Evolutionary conservation across 257 asterid genomes (phyloP).

Genomic region (Penstemon davidsonii): DNA sequence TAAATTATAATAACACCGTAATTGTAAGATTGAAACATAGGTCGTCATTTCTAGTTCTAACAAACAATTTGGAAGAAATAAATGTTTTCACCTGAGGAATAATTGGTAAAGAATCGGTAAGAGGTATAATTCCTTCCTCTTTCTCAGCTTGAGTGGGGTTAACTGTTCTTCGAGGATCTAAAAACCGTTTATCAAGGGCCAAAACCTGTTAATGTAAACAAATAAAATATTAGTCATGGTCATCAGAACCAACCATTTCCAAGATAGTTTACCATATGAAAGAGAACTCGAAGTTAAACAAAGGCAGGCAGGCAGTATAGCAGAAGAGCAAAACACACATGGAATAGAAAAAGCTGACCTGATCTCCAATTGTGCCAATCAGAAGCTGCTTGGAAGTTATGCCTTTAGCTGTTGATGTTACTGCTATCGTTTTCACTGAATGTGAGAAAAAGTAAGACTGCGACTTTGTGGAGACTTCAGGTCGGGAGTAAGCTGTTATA

Average conservation of each 20-base stretch:
- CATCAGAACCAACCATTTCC: slow-evolving; percentile 12
- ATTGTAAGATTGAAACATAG: not conserved
- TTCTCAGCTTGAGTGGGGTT: slow-evolving; percentile 96
- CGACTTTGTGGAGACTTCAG: slow-evolving; percentile 77
- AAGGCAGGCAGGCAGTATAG: slow-evolving; percentile 3
- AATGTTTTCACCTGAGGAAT: slow-evolving; percentile 75
- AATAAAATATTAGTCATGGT: slow-evolving; percentile 16
- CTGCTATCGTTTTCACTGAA: slow-evolving; percentile 77
- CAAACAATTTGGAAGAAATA: slow-evolving; percentile 17
- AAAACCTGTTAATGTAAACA: slow-evolving; percentile 57
- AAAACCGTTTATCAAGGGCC: slow-evolving; percentile 95
- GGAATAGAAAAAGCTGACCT: slow-evolving; percentile 48
- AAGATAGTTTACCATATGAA: not conserved
- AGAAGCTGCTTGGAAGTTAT: slow-evolving; percentile 94
- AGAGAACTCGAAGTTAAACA: slow-evolving; percentile 8
- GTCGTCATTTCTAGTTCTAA: slow-evolving; percentile 9
- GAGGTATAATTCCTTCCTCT: slow-evolving; percentile 99
- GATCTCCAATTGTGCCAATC: slow-evolving; percentile 92
- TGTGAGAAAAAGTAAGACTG: slow-evolving; percentile 88
- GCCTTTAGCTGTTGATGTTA: slow-evolving; percentile 93
- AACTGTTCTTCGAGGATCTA: slow-evolving; percentile 89
- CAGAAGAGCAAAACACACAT: not conserved
- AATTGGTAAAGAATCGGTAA: slow-evolving; percentile 89
- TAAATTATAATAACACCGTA: no score
- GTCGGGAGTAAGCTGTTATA: slow-evolving; percentile 82